Conservation (phyloP, 2,329 filamentous ascomycete genomes). For the Mycosphaerella sp. region DNA sequence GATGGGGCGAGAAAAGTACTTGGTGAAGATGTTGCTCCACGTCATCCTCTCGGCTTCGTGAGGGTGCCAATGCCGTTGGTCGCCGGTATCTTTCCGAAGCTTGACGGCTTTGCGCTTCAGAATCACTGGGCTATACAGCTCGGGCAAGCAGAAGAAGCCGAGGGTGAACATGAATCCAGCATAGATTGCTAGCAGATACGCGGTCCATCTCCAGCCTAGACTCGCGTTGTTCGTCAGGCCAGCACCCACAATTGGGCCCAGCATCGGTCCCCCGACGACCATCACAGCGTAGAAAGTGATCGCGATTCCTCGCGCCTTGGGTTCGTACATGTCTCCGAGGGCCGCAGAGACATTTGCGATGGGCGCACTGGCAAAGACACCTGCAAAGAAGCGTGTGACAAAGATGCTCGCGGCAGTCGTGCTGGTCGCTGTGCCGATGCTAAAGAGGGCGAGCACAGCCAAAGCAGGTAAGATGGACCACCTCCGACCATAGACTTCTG, state of each 20-base stretch:
- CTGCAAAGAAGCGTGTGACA: constrained; percentile 42
- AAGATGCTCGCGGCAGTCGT: constrained; percentile 36
- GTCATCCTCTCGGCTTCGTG: constrained; percentile 42
- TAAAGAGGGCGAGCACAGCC: constrained; percentile 41
- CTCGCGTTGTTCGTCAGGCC: constrained; percentile 37
- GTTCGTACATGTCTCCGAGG: constrained; percentile 41
- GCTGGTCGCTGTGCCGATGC: constrained; percentile 42
- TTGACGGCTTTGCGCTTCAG: constrained; percentile 37
- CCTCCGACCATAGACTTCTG: constrained; percentile 40
- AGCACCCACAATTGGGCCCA: constrained; percentile 41
- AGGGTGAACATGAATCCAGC: constrained; percentile 29
- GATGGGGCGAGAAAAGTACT: constrained; percentile 40
- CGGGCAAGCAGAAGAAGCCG: constrained; percentile 35
- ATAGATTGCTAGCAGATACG: constrained; percentile 38
- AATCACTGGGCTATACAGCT: constrained; percentile 38
- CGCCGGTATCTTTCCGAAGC: constrained; percentile 37
- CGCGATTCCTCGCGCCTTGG: constrained; percentile 36
- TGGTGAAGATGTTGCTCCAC: constrained; percentile 38
- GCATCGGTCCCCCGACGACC: constrained; percentile 37
- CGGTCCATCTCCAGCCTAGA: constrained; percentile 29
- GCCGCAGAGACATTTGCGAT: constrained; percentile 42
- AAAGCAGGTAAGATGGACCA: constrained; percentile 42
- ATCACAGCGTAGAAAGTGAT: constrained; percentile 38
- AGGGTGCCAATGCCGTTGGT: constrained; percentile 40
- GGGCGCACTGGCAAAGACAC: constrained; percentile 42